phyloP scores from a whole-genome alignment of 1,284 basidiomycete genomes.

The Coriolopsis trogii region DNA sequence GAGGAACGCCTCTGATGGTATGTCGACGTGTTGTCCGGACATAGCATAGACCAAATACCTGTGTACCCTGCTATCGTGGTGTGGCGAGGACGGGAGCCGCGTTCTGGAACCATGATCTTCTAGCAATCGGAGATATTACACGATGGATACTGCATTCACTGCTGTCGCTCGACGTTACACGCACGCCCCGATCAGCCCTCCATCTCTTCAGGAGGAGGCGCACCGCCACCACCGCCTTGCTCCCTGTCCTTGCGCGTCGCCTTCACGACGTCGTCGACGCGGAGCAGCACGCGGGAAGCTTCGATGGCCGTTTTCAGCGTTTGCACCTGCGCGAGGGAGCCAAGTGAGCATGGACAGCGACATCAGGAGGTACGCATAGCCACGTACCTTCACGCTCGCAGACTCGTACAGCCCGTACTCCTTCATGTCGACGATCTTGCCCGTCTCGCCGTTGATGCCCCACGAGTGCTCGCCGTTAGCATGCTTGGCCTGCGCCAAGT shows the following conservation, averaged over 20 bases:
- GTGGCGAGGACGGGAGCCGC: too few species aligned
- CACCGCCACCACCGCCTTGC: constrained; percentile 43
- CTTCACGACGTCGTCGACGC: constrained; percentile 95
- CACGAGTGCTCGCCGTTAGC: constrained; percentile 89
- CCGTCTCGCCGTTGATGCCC: constrained; percentile 95
- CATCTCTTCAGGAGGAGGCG: constrained; percentile 60
- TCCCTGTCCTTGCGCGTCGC: constrained; percentile 76
- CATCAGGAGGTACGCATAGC: not conserved
- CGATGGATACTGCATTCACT: too few species aligned
- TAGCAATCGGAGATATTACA: too few species aligned
- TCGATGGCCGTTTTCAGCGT: constrained; percentile 98
- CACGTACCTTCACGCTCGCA: constrained; percentile 85
- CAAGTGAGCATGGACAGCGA: not conserved
- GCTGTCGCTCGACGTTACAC: too few species aligned
- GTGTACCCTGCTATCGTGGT: too few species aligned
- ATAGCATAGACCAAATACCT: too few species aligned
- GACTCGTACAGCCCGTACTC: constrained; percentile 92
- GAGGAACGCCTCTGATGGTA: too few species aligned
- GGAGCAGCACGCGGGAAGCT: constrained; percentile 86
- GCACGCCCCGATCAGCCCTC: too few species aligned
- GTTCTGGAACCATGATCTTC: too few species aligned
- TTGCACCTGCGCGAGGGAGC: constrained; percentile 66
- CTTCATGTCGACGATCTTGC: constrained; percentile 96
- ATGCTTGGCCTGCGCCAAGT: constrained; percentile 84
- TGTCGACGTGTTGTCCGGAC: too few species aligned